Evolutionary conservation across 2,329 filamentous ascomycete genomes (phyloP), one percentile per base, ranked within the genome.

Genomic region (Lecanicillium sp.): DNA sequence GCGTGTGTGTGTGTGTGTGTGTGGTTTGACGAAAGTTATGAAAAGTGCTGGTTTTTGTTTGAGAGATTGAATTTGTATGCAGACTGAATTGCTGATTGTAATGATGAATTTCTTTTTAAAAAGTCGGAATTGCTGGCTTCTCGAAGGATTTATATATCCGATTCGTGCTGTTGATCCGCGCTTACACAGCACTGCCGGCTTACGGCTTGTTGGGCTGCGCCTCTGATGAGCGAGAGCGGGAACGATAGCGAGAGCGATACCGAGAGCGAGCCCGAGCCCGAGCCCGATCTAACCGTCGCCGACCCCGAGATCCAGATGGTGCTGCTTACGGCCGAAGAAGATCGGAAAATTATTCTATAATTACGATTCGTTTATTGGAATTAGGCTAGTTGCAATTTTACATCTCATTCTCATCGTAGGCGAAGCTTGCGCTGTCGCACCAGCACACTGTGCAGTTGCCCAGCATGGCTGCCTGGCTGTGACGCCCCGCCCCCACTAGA

Each of bases 391-490:
- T n/a, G n/a, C n/a, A n/a, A n/a, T n/a, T n/a, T n/a, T n/a, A n/a
- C n/a, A n/a, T n/a, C n/a, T n/a, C n/a, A n/a, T 29, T 7, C 26
- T 7, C 7, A 7, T 29, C 12, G 26, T 29, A 29, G 26, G 7
- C 12, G 26, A 29, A 29, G 12, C 12, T 29, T 29, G 26, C 26
- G 12, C 12, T 29, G 26, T 29, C 7, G 12, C 12, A 12, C 7
- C 26, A 29, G 21, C 26, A 14, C 15, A 27, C 20, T 5, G 15
- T 26, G n/a, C 27, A 29, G 26, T 29, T 7, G 26, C 7, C 26
- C n/a, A 9, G 14, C 12, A 23, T 44, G 11, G 20, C 30, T 44
- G 42, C 40, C 51, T 51, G 50, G 46, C 35, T 21, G 39, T 42
- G 27, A 42, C 39, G 32, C 39, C 39, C 39, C 39, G 39, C 39